Base-by-base conservation (phyloP, 2,329 filamentous ascomycete genomes). In the Harringtonia aguacate region DNA sequence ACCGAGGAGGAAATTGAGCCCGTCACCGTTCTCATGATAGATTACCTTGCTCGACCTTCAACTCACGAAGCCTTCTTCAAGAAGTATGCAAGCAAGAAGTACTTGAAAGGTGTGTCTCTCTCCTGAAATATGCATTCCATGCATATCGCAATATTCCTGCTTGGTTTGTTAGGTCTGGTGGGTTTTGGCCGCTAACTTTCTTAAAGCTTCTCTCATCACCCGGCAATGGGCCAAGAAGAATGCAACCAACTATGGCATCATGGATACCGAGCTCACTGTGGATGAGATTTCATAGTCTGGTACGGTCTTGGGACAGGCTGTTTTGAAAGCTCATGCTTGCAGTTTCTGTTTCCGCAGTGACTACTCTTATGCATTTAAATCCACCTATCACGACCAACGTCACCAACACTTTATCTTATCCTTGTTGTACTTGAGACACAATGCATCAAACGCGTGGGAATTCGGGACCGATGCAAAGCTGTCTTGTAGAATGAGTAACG, bases 41-140 rank as follows among this genome's bases (percentile, higher is more conserved):
- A 98, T 63, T 98, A 98, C 61, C 81, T 98, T 33, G 84, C 85
- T 47, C 81, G 86, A 13, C 92, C 90, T 22, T 85, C 95, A 43
- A 77, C 82, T 36, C 92, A 98, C 59, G 90, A 97, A 62, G 94
- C 92, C 31, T 95, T 98, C 73, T 97, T 95, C 75, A 95, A 94
- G 77, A 98, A 98, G 67, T 98, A 98, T 63, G 92, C 92, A 45
- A 94, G 87, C 77, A 98, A 97, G 74, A 95, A 95, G 68, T 98
- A 97, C 68, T 70, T 97, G 56, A 98, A 98, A 72, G 89, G 90
- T 95, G n/a, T n/a, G n/a, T n/a, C n/a, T n/a, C n/a, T n/a, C n/a
- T n/a, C n/a, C n/a, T n/a, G n/a, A n/a, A n/a, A n/a, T n/a, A n/a
- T n/a, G n/a, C n/a, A n/a, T n/a, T n/a, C n/a, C n/a, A n/a, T n/a